phyloP scores from a whole-genome alignment of 352 stramenopile genomes.

The Pythium plurisporium region DNA sequence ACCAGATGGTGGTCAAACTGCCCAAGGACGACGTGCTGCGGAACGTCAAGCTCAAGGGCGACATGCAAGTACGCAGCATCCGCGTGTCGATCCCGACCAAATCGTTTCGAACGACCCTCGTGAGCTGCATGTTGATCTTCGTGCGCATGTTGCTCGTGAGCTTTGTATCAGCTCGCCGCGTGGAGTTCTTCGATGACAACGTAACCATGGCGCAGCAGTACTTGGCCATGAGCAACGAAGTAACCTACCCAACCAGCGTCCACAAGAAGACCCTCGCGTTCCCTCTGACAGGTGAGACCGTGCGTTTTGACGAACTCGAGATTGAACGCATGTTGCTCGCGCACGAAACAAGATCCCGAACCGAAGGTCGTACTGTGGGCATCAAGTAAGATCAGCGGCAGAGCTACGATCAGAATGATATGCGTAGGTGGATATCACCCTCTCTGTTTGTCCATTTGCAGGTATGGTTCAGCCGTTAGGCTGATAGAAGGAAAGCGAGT shows the following conservation, averaged over 20 bases:
- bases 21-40: background rate
- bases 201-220: conserved; percentile 10
- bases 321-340: conserved; percentile 12
- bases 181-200: conserved; percentile 1
- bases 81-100: conserved; percentile 11
- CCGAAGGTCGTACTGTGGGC: no score
- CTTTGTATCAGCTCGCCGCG: background rate
- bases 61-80: conserved; percentile 15
- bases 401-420: no score
- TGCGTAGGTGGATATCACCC: no score
- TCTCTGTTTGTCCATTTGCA: no score
- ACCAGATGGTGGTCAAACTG: background rate
- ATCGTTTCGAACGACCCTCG: conserved; percentile 6
- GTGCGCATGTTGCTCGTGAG: conserved; percentile 1
- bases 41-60: conserved; percentile 25
- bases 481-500: no score
- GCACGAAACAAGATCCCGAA: no score
- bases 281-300: background rate
- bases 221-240: background rate
- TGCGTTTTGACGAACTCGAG: conserved; percentile 4
- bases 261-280: conserved; percentile 16
- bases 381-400: no score
- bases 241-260: conserved; percentile 8
- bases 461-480: no score
- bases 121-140: background rate